Evolutionary conservation across 805 yeast genomes (phyloP).

Genomic region (Pichia scutulata): DNA sequence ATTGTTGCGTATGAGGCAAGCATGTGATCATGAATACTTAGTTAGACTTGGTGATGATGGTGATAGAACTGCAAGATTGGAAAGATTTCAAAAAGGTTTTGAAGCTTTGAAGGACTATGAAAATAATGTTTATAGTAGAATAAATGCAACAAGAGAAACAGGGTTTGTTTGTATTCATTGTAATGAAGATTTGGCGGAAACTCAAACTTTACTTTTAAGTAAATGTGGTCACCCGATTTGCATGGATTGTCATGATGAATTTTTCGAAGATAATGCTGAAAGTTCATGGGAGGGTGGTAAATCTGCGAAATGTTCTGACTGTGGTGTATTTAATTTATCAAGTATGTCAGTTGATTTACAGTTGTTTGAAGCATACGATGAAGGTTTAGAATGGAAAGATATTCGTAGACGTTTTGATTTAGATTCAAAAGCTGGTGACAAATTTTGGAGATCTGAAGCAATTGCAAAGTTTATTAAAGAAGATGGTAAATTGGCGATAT

Average conservation of each 20-base stretch:
- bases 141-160: conserved; percentile 29
- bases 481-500: conserved; percentile 41
- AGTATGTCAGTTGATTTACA: conserved; percentile 37
- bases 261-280: conserved; percentile 38
- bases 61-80: conserved; percentile 31
- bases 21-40: conserved; percentile 72
- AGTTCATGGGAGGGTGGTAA: conserved; percentile 25
- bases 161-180: conserved; percentile 61
- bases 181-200: conserved; percentile 41
- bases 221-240: conserved; percentile 78
- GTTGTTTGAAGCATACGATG: conserved; percentile 43
- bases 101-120: conserved; percentile 18
- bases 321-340: conserved; percentile 36
- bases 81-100: conserved; percentile 26
- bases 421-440: conserved; percentile 19
- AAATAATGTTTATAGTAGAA: conserved; percentile 22
- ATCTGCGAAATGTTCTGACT: conserved; percentile 47
- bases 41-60: conserved; percentile 53
- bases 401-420: conserved; percentile 19
- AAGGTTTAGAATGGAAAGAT: conserved; percentile 21
- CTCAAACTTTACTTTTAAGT: conserved; percentile 36
- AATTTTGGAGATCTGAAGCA: conserved; percentile 21
- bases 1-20: conserved; percentile 74
- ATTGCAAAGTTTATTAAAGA: conserved; percentile 25
- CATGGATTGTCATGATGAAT: conserved; percentile 45